These are phyloP conservation scores for Alternaria arbusti DNA, from an alignment of 2,329 filamentous ascomycete genomes.

Conservation along the genomic window DNA sequence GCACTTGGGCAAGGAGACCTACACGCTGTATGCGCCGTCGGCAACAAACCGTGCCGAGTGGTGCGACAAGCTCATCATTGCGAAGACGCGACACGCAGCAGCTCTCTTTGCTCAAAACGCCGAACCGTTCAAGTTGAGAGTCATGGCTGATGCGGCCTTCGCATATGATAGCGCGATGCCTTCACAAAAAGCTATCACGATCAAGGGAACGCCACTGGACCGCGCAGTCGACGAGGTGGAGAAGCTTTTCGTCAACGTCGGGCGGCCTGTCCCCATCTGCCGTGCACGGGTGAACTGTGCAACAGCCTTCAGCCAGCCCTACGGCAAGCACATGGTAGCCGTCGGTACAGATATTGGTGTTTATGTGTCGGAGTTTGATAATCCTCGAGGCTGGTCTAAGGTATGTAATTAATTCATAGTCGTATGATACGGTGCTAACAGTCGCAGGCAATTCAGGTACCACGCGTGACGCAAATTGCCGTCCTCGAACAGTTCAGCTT, in stretches of 20 bases:
- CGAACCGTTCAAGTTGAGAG: conserved; percentile 89
- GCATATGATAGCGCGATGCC: conserved; percentile 71
- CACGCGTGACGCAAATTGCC: conserved; percentile 86
- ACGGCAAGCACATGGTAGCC: conserved; percentile 85
- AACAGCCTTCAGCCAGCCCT: conserved; percentile 81
- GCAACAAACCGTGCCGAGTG: conserved; percentile 80
- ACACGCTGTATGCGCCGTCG: conserved; percentile 84
- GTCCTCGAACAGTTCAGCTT: conserved; percentile 96
- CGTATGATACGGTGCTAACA: conserved; percentile 32
- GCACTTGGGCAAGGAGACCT: conserved; percentile 91
- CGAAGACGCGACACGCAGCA: conserved; percentile 91
- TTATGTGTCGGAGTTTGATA: conserved; percentile 84
- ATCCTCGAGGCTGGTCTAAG: conserved; percentile 89
- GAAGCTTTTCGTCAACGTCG: conserved; percentile 68
- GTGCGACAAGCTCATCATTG: conserved; percentile 92
- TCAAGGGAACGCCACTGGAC: conserved; percentile 90
- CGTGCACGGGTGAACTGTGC: conserved; percentile 90
- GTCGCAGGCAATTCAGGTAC: conserved; percentile 73
- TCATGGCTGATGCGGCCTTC: conserved; percentile 92
- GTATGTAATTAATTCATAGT: conserved; percentile 59
- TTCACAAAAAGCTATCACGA: conserved; percentile 70
- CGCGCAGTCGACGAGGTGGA: conserved; percentile 90
- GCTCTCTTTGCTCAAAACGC: conserved; percentile 90
- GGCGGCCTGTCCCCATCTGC: conserved; percentile 79
- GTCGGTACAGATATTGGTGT: conserved; percentile 96